phyloP scores from a whole-genome alignment of 192 early-diverging fungal genomes.

The Allomyces javanicus region DNA sequence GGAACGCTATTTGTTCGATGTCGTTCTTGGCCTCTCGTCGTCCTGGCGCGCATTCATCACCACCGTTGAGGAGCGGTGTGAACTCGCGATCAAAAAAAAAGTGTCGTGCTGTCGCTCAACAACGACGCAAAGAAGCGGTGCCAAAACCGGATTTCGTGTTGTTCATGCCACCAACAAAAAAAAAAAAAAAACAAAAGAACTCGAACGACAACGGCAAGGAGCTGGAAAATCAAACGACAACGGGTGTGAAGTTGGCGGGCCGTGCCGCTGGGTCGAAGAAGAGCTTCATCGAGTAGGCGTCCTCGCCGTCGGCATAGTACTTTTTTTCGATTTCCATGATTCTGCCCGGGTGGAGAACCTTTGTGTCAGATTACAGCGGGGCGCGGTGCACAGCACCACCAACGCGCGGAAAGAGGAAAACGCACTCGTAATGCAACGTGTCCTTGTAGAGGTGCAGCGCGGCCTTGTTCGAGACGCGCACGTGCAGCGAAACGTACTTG shows the following conservation, averaged over 20 bases:
- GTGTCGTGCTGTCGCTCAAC: too few relatives aligned
- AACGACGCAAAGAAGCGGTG: too few relatives aligned
- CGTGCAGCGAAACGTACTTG: constrained; percentile 80
- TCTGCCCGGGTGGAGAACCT: too few relatives aligned
- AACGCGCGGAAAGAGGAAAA: constrained; percentile 1
- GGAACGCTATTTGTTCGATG: too few relatives aligned
- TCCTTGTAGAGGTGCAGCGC: constrained; percentile 85
- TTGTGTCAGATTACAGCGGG: too few relatives aligned
- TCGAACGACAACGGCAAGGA: background rate
- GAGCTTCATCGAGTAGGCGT: constrained; percentile 51
- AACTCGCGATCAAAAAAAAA: too few relatives aligned
- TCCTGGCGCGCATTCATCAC: too few relatives aligned
- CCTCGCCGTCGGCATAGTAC: constrained; percentile 97
- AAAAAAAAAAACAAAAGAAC: background rate
- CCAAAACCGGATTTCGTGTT: background rate
- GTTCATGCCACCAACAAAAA: background rate
- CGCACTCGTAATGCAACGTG: constrained; percentile 69
- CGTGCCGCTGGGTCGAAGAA: constrained; percentile 1
- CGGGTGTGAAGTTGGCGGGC: background rate
- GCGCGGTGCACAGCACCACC: too few relatives aligned
- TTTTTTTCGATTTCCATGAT: constrained; percentile 61
- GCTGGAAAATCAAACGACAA: background rate
- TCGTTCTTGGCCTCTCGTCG: too few relatives aligned
- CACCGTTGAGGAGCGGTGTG: too few relatives aligned
- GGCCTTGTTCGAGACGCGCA: constrained; percentile 79